Conservation (phyloP, 495 filamentous ascomycete species). For the Daldinia decipiens region DNA sequence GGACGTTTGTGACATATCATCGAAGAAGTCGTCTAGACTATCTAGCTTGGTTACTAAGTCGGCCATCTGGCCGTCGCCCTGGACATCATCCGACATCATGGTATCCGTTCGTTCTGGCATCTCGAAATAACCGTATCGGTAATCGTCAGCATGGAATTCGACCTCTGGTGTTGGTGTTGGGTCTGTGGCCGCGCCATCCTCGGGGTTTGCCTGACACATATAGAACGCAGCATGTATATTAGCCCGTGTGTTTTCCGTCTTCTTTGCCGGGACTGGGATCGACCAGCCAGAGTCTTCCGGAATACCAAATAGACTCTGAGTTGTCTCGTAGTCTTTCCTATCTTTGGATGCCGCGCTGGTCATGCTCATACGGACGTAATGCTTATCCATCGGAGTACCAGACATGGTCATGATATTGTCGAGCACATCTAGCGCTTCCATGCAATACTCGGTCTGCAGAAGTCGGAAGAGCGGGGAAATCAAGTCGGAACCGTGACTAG, state of each 20-base stretch:
- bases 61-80: conserved; percentile 74
- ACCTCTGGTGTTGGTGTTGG: conserved; percentile 83
- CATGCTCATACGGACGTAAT: conserved; percentile 98
- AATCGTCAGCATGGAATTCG: conserved; percentile 91
- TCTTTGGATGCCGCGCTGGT: conserved; percentile 81
- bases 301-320: conserved; percentile 94
- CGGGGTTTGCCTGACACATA: conserved; percentile 70
- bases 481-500: conserved; percentile 90
- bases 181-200: conserved; percentile 66
- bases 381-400: conserved; percentile 89
- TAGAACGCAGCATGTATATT: conserved; percentile 98
- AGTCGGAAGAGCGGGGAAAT: conserved; percentile 93
- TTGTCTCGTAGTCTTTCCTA: conserved; percentile 92
- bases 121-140: conserved; percentile 81
- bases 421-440: conserved; percentile 87
- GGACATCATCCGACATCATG: conserved; percentile 89
- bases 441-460: conserved; percentile 91
- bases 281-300: conserved; percentile 97
- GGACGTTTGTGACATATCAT: conserved; percentile 64
- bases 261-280: conserved; percentile 89
- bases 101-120: conserved; percentile 75
- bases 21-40: conserved; percentile 95
- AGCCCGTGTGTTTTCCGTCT: conserved; percentile 81
- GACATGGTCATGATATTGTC: conserved; percentile 96
- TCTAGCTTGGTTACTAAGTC: conserved; percentile 92